phyloP scores from a whole-genome alignment of 2,329 filamentous ascomycete species.

The Ophiocordyceps camponoti-leonardi region DNA sequence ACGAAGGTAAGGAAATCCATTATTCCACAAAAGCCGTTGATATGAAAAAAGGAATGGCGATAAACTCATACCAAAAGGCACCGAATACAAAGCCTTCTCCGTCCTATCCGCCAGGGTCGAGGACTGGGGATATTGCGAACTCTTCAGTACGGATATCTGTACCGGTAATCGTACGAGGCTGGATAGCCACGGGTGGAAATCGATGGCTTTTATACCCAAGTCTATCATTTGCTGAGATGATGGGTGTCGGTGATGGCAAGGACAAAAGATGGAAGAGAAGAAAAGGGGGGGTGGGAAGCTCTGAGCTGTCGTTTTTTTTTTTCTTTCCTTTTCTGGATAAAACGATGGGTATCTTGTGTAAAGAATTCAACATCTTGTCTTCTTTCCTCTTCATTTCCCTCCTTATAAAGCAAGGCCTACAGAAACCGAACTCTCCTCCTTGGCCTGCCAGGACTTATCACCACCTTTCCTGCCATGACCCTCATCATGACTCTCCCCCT shows the following conservation, averaged over 20 bases:
- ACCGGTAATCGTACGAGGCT: not conserved
- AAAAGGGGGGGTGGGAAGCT: not conserved
- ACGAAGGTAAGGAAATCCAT: too few species aligned
- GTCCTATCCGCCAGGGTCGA: not conserved
- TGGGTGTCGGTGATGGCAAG: too few species aligned
- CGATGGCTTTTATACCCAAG: not conserved
- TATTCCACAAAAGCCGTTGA: too few species aligned
- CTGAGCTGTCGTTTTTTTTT: too few species aligned
- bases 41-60: too few species aligned
- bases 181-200: not conserved
- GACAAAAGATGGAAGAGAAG: not conserved
- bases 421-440: not conserved
- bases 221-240: not conserved
- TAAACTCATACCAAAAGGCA: too few species aligned
- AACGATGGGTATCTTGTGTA: too few species aligned
- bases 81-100: too few species aligned
- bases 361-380: too few species aligned
- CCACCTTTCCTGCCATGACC: not conserved
- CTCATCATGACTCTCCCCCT: conserved; percentile 22
- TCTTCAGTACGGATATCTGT: not conserved
- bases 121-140: not conserved
- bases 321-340: too few species aligned
- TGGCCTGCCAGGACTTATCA: not conserved
- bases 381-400: not conserved
- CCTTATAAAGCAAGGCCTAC: not conserved